Conservation (phyloP, 495 filamentous ascomycete genomes). For the Cryomyces minteri region DNA sequence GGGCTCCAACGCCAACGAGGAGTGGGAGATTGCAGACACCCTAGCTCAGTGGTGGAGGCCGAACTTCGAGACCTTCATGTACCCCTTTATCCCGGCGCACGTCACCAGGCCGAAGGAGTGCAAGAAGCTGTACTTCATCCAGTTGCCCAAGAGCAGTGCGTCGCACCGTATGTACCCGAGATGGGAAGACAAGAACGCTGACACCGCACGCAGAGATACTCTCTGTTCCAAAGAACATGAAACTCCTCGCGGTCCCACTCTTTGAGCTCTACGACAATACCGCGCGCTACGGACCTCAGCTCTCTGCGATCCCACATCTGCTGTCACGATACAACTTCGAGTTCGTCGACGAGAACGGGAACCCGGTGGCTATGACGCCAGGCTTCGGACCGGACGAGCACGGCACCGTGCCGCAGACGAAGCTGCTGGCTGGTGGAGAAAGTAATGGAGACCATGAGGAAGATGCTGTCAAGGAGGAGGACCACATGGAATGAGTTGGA, state of each 20-base stretch:
- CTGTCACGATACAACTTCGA: constrained; percentile 94
- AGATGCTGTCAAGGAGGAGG: neutral
- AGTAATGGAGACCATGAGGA: constrained; percentile 15
- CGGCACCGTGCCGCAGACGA: constrained; percentile 39
- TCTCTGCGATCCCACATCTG: constrained; percentile 87
- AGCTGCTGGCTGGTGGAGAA: constrained; percentile 50
- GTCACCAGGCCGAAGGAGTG: constrained; percentile 95
- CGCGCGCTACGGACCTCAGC: constrained; percentile 80
- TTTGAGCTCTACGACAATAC: constrained; percentile 99
- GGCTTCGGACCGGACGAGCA: constrained; percentile 37
- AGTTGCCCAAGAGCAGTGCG: constrained; percentile 79
- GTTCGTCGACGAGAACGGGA: constrained; percentile 88
- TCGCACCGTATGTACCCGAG: constrained; percentile 5
- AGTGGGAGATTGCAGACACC: constrained; percentile 88
- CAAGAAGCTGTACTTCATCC: constrained; percentile 97
- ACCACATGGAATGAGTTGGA: no score
- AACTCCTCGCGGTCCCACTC: constrained; percentile 84
- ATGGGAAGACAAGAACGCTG: constrained; percentile 1
- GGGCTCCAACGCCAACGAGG: constrained; percentile 67
- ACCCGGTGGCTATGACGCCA: constrained; percentile 74
- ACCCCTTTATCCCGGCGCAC: constrained; percentile 89
- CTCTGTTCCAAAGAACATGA: constrained; percentile 98
- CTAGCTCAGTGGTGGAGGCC: constrained; percentile 97
- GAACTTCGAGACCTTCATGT: constrained; percentile 99
- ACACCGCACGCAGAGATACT: constrained; percentile 51